Evolutionary conservation across 2,329 filamentous ascomycete species (phyloP), one percentile per base, ranked within the genome.

Genomic region (Penicillium sp.): DNA sequence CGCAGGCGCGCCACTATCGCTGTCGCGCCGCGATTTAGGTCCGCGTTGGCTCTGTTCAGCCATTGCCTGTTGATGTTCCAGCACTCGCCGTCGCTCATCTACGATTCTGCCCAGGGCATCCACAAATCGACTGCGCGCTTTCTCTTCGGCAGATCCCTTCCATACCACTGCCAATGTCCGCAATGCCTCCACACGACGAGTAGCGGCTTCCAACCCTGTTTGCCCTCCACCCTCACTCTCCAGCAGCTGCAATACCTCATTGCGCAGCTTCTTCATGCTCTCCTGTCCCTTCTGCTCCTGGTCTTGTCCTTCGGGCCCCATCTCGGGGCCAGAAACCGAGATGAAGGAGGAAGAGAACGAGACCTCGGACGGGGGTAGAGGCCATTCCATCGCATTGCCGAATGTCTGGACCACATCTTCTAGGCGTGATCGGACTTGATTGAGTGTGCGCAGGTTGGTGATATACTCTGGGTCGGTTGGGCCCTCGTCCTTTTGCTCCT

Each of bases 111-210:
- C 83, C 60, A 98, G 69, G 44, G 80, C 79, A 56, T 97, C 92
- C 15, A 98, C 84, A 66, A 96, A 90, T 62, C 82, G 87, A 8
- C 74, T 74, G 46, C 93, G 78, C 5, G 89, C 89, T 71, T 88
- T 95, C 68, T 97, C 93, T 72, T 98, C 93, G 0, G 88, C 87
- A 2, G 93, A 96, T n/a, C 90, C 90, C 67, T 87, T 92, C 91
- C 93, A 98, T 20, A 98, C 84, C n/a, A 73, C 73, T 3, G 83
- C 82, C 55, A 97, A 72, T 54, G 84, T 80, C 63, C 89, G 85
- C 48, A 97, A 77, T 64, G 88, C 83, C 63, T 89, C 85, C 12
- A 97, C 84, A 39, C 88, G 78, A 47, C 79, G 78, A 10, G 81
- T 81, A 0, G 93, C 93, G 49, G 84, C 83, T 6, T 69, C 64